Base-by-base conservation (phyloP, 371 early-diverging fungal genomes). In the Circinella umbellata region DNA sequence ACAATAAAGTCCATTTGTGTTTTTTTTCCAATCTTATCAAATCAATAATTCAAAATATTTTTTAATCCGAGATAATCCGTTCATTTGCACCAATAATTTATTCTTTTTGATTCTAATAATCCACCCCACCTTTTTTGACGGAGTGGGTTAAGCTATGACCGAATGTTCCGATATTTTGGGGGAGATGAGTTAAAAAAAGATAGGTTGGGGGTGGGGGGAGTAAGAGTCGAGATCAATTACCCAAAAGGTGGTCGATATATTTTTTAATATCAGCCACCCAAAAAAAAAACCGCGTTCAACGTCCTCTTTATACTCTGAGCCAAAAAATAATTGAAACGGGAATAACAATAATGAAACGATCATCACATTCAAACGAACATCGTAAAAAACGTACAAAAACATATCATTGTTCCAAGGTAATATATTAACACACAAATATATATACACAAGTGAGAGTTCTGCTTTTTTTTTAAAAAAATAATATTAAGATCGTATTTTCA, bases 381-480 rank as follows among this genome's bases (percentile, higher is more conserved):
- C 47, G 61, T 17, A 59, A 60, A 18, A 68, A 68, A 38, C 61
- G 63, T 15, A 39, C 71, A 39, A 75, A 75, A 39, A 20, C 65
- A 3, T 75, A 69, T 36, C 69, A 71, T 37, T 75, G 75, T 48
- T 64, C 71, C 55, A 75, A 75, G 66, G 75, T 71, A 55, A 11
- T 51, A 51, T 51, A 51, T n/a, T 15, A 11, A 9, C 47, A 11
- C 9, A 11, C 9, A 9, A 11, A 11, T 47, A 47, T 47, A 47
- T 15, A 3, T 15, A 47, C 47, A 11, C 47, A 36, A 13, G 9
- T 47, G 8, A 34, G 4, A 13, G 47, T 14, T 17, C 1, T 8
- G 35, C 13, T 34, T 6, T 48, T 64, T 51, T 20, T 51, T 27
- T n/a, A n/a, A 27, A 27, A 2, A 27, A 27, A 27, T 27, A 27